A percentile compares a stretch with the other conserved stretches of the same genome.
Evolutionary conservation across 176 grass and related monocot species (phyloP).

Genomic region (Otatea glauca): DNA sequence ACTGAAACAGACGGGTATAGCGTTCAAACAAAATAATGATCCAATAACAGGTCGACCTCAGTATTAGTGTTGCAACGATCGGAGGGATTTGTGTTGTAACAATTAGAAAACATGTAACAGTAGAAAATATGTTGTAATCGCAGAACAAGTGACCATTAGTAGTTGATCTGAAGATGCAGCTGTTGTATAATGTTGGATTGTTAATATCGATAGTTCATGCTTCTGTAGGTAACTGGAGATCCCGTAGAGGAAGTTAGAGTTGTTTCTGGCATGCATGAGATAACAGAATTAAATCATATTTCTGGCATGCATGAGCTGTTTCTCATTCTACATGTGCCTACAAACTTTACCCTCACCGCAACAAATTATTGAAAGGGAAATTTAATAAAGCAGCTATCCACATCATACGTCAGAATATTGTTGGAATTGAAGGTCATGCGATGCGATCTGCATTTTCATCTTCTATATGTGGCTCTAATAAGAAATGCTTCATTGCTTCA

Average conservation of each 20-base stretch:
- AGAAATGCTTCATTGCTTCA: conserved; percentile 36
- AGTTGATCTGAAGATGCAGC: neutral
- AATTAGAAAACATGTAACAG: too few species aligned
- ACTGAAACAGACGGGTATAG: too few species aligned
- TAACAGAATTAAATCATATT: neutral
- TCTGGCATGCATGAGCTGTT: conserved; percentile 26
- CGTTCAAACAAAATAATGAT: too few species aligned
- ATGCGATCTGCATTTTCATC: conserved; percentile 42
- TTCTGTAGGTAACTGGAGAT: conserved; percentile 72
- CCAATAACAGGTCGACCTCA: too few species aligned
- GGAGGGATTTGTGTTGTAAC: too few species aligned
- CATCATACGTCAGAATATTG: conserved; percentile 38
- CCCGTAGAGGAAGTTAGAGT: conserved; percentile 80
- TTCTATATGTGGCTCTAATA: conserved; percentile 47
- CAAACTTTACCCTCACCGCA: conserved; percentile 27
- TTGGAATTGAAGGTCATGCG: conserved; percentile 13
- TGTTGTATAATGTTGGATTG: neutral
- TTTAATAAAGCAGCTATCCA: conserved; percentile 32
- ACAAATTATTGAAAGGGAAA: conserved; percentile 3
- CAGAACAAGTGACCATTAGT: too few species aligned
- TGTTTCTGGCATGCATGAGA: conserved; percentile 88
- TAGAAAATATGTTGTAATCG: too few species aligned
- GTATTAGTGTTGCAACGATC: too few species aligned
- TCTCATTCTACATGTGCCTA: conserved; percentile 39
- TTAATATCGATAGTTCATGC: conserved; percentile 1